Evolutionary conservation across 192 early-diverging fungal genomes (phyloP).

Genomic region (Chytriomyces confervae): DNA sequence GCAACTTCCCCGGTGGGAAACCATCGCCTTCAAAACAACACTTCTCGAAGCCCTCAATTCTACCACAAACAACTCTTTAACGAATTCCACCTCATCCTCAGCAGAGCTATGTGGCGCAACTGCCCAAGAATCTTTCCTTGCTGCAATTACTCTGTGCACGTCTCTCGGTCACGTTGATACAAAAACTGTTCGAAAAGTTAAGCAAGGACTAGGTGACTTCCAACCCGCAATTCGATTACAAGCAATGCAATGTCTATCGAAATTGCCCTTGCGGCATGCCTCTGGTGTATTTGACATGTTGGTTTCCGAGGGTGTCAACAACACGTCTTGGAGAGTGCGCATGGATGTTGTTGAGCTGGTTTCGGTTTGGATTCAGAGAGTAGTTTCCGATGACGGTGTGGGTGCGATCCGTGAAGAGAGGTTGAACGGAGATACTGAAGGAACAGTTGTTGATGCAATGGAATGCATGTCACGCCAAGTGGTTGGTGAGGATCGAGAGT

Average conservation of each 20-base stretch:
- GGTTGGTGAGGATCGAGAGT: not conserved
- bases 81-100: not conserved
- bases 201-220: slow-evolving; percentile 45
- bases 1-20: slow-evolving; percentile 54
- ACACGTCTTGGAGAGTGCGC: slow-evolving; percentile 52
- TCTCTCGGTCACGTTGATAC: slow-evolving; percentile 35
- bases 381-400: slow-evolving; percentile 16
- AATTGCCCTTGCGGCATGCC: slow-evolving; percentile 33
- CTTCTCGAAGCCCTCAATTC: slow-evolving; percentile 31
- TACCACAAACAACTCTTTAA: not conserved
- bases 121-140: slow-evolving; percentile 43
- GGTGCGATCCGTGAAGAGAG: not conserved
- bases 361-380: slow-evolving; percentile 42
- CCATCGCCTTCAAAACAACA: slow-evolving; percentile 47
- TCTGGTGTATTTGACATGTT: slow-evolving; percentile 41
- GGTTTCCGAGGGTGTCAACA: slow-evolving; percentile 33
- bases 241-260: slow-evolving; percentile 30
- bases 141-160: slow-evolving; percentile 42
- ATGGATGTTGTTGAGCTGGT: slow-evolving; percentile 51
- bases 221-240: slow-evolving; percentile 27
- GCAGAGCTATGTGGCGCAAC: slow-evolving; percentile 40
- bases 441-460: not conserved
- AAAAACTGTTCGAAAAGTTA: slow-evolving; percentile 39
- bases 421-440: not conserved
- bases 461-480: slow-evolving; percentile 19